Evolutionary conservation across 2,329 filamentous ascomycete genomes (phyloP).

Genomic region (Bisporella sp.): DNA sequence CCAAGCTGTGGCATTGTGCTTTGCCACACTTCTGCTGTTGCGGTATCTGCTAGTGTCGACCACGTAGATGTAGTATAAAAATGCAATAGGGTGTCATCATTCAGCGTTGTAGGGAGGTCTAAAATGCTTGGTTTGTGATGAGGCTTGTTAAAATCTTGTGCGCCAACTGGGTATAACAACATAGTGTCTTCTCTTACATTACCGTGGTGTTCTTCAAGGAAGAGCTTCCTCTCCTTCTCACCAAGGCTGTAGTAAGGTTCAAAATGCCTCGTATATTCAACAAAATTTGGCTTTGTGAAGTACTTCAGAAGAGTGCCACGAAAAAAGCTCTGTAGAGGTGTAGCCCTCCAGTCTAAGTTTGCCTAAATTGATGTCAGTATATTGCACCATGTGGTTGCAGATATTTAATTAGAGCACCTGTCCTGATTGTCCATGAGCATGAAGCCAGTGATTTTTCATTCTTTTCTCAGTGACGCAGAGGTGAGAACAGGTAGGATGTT

Average conservation of each 20-base stretch:
- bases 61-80: background rate
- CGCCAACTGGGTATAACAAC: too few relatives aligned
- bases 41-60: background rate
- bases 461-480: constrained; percentile 27
- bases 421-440: constrained; percentile 15
- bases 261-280: background rate
- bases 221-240: too few relatives aligned
- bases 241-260: too few relatives aligned
- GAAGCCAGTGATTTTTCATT: constrained; percentile 27
- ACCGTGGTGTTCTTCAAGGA: too few relatives aligned
- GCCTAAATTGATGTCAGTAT: too few relatives aligned
- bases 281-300: constrained; percentile 12
- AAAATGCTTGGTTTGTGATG: too few relatives aligned
- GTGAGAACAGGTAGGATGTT: constrained; percentile 19
- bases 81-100: background rate
- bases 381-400: too few relatives aligned
- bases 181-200: too few relatives aligned
- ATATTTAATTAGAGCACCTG: background rate
- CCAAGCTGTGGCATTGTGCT: background rate
- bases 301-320: constrained; percentile 23
- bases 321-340: constrained; percentile 25
- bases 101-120: too few relatives aligned
- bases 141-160: too few relatives aligned
- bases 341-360: constrained; percentile 18
- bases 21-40: background rate